phyloP scores from a whole-genome alignment of 495 filamentous ascomycete species.

The Letharia lupina region DNA sequence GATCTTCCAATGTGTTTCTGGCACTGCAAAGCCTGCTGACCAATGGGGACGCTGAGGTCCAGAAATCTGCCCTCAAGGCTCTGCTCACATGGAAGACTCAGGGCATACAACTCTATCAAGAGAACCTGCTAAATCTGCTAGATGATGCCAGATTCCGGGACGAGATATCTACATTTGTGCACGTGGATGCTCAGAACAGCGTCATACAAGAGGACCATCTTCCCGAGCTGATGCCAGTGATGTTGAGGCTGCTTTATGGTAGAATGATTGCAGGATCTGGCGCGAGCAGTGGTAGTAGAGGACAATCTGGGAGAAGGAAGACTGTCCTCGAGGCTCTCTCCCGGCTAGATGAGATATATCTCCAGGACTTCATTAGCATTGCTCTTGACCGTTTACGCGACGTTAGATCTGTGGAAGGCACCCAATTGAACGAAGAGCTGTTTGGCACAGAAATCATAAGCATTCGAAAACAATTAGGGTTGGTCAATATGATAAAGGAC shows the following conservation, averaged over 20 bases:
- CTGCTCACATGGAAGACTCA: conserved; percentile 82
- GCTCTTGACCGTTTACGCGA: conserved; percentile 61
- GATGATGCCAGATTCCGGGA: conserved; percentile 90
- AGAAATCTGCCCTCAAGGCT: conserved; percentile 74
- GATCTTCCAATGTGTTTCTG: conserved; percentile 64
- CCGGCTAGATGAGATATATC: conserved; percentile 54
- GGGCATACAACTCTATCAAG: conserved; percentile 67
- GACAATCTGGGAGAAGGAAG: conserved; percentile 57
- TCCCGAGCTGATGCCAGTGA: conserved; percentile 64
- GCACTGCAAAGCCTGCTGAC: conserved; percentile 63
- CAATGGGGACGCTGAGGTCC: conserved; percentile 83
- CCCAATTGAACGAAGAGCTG: conserved; percentile 38
- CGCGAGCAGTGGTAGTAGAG: conserved; percentile 35
- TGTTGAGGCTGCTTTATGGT: conserved; percentile 84
- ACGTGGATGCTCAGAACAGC: conserved; percentile 58
- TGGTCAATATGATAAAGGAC: conserved; percentile 84
- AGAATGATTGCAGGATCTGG: conserved; percentile 68
- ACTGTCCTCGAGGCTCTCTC: conserved; percentile 54
- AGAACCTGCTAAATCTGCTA: conserved; percentile 77
- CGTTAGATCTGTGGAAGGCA: conserved; percentile 47
- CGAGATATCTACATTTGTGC: conserved; percentile 78
- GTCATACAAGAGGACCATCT: conserved; percentile 67
- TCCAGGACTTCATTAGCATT: conserved; percentile 73
- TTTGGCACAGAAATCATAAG: conserved; percentile 49
- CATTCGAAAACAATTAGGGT: conserved; percentile 71